Base-by-base conservation (phyloP, 495 filamentous ascomycete species). In the Hypoxylon fuscum region DNA sequence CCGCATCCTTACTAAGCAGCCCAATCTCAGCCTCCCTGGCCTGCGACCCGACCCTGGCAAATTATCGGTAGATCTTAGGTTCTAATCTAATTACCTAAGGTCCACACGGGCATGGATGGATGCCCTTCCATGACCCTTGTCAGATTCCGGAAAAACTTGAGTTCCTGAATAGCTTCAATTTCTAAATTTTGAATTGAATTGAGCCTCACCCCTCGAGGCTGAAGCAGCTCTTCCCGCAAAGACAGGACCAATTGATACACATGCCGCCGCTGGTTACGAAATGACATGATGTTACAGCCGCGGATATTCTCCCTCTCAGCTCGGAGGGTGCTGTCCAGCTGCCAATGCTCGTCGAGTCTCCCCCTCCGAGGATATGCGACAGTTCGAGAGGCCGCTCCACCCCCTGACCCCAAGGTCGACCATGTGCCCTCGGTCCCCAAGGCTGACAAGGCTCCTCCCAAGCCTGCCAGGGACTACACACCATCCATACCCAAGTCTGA, bases 281-380 rank as follows among this genome's bases (percentile, higher is more conserved):
- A 55, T 64, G 42, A 51, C 45, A 74, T 55, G 44, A 87, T 91
- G 87, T 72, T 92, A 59, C 88, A 90, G 69, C 84, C 88, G 62
- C 83, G 87, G 71, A 68, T 86, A 74, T 78, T 83, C 60, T 77
- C 83, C 32, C 74, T 78, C 71, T 76, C 74, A 62, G 72, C 84
- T 61, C 72, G 71, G 64, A 69, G 66, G 58, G 72, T 82, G 54
- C 46, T 72, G 25, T 72, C 70, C 54, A 71, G 67, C 57, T 76
- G 68, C 68, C 75, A 85, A 54, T 79, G 75, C 68, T 78, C 65
- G 68, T 74, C 21, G 59, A 77, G 42, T 18, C 67, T 53, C 57
- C 74, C 53, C 38, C 68, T 75, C 66, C 82, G 87, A 50, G 72
- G 73, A 54, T 88, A 88, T 76, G 84, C 85, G 35, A 86, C 83